Percentiles rank a stretch among this genome's conserved stretches.
phyloP scores from a whole-genome alignment of 345 rosid genomes.

The Eucalyptus paniculata region DNA sequence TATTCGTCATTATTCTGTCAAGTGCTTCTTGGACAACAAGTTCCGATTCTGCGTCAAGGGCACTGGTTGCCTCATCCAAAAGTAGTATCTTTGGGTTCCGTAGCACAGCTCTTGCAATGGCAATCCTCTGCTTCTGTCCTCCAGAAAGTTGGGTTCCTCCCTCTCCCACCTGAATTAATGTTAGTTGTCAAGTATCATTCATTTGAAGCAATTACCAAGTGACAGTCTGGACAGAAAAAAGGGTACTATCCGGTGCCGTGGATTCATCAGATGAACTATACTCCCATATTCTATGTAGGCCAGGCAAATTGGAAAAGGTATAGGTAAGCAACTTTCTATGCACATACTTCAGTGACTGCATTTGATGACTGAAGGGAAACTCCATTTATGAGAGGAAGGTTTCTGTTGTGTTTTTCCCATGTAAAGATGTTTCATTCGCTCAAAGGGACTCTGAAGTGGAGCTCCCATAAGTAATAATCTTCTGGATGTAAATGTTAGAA shows the following conservation, averaged over 20 bases:
- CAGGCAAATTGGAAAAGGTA: not conserved
- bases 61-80: conserved; percentile 88
- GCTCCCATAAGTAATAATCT: not conserved
- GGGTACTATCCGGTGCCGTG: not conserved
- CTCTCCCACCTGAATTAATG: conserved; percentile 64
- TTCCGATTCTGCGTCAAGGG: conserved; percentile 81
- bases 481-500: not conserved
- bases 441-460: not conserved
- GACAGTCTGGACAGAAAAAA: not conserved
- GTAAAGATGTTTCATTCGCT: not conserved
- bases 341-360: not conserved
- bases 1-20: conserved; percentile 38
- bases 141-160: conserved; percentile 97
- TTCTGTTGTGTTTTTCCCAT: not conserved
- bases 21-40: conserved; percentile 65
- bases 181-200: not conserved
- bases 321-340: not conserved
- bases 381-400: not conserved
- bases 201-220: not conserved
- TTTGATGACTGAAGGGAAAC: not conserved
- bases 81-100: conserved; percentile 74
- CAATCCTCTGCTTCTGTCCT: conserved; percentile 87
- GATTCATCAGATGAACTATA: not conserved
- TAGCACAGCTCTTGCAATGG: conserved; percentile 76
- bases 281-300: not conserved